Conservation (phyloP, 2,329 filamentous ascomycete species). For the Calonectria naviculata region DNA sequence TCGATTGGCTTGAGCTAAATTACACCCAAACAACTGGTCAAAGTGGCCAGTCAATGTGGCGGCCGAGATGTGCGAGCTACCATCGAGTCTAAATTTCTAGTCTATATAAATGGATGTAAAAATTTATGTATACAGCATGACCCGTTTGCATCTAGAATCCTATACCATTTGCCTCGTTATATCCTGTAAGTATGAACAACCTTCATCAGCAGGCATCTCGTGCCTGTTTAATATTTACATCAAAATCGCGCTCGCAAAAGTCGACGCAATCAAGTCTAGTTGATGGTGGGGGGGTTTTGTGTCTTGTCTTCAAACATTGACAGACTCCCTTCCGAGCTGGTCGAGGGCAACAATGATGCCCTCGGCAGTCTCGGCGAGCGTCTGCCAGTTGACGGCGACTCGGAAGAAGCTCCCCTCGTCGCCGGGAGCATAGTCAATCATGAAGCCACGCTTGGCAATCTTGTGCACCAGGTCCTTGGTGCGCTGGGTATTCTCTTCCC, state of each 20-base stretch:
- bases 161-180: neutral
- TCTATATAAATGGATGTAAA: neutral
- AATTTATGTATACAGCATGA: neutral
- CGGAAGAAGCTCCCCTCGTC: conserved; percentile 66
- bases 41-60: too few relatives aligned
- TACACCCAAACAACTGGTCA: too few relatives aligned
- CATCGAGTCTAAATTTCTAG: neutral
- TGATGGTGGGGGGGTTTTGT: too few relatives aligned
- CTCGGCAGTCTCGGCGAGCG: conserved; percentile 61
- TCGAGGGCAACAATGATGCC: conserved; percentile 65
- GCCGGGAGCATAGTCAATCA: conserved; percentile 70
- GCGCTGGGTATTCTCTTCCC: conserved; percentile 58
- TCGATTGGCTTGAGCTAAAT: neutral
- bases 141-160: neutral
- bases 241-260: neutral
- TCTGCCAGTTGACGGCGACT: conserved; percentile 69
- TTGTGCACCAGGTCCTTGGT: conserved; percentile 60
- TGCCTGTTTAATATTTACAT: neutral
- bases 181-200: neutral
- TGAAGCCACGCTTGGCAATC: conserved; percentile 64
- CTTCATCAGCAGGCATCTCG: neutral
- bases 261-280: neutral
- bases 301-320: neutral
- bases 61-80: too few relatives aligned
- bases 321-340: conserved; percentile 49